Base-by-base conservation (phyloP, 2,329 filamentous ascomycete species). In the Ilyonectria sp. region DNA sequence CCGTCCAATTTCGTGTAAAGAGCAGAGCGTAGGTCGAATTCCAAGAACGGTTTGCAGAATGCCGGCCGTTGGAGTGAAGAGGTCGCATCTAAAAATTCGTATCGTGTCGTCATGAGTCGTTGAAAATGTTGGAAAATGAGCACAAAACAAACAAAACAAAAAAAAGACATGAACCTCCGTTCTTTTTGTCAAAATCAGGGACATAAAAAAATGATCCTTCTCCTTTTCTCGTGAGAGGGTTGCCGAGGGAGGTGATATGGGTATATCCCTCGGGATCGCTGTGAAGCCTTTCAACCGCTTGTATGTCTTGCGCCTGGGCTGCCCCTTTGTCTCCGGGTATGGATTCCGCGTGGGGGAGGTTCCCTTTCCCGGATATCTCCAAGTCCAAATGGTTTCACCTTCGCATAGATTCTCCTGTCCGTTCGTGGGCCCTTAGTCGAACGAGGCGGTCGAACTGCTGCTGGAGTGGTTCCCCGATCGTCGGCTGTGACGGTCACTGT, bases 401-500 rank as follows among this genome's bases (percentile, higher is more conserved):
- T 44, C 63, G 44, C 50, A 62, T 26, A 29, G 53, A 67, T 54
- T 59, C 15, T 52, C 57, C 11, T 47, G 56, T 57, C 33, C 58
- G 13, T n/a, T 49, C 37, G 26, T 44, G 17, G 35, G 43, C 52
- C 44, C 58, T 82, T 82, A 89, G 68, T 90, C 87, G 74, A 88
- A 86, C 23, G 88, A 90, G 44, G 86, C 84, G 63, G 87, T 90
- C 55, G 88, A 90, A 79, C 87, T 89, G 83, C 87, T 89, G 82
- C 87, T 90, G 63, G 88, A 90, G 78, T 90, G 87, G 69, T 86
- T 84, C 26, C 87, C 87, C 23, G 86, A 89, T 70, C 86, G 83
- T 68, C 86, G 82, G 77, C 83, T 81, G 74, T 82, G 79, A 64
- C 80, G 78, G 68, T 83, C 83, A 70, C 83, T 82, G 75, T 85